Conservation (phyloP, 2,329 filamentous ascomycete genomes). For the Penicillium hordei region DNA sequence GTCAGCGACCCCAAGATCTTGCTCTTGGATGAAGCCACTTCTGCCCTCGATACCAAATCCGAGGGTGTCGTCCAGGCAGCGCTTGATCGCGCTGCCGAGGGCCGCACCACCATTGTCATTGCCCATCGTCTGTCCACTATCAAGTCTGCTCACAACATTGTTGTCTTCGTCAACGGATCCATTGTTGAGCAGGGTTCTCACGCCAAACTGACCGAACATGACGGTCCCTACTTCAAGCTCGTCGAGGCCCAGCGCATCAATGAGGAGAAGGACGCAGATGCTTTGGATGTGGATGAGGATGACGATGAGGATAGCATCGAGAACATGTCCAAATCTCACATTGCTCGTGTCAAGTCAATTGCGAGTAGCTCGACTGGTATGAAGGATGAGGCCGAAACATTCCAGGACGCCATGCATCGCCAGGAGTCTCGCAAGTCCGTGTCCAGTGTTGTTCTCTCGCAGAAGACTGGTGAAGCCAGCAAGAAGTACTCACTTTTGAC, state of each 20-base stretch:
- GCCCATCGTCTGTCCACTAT: conserved; percentile 95
- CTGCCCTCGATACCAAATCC: conserved; percentile 87
- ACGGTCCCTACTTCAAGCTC: conserved; percentile 76
- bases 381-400: conserved; percentile 28
- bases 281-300: conserved; percentile 27
- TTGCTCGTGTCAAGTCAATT: conserved; percentile 36
- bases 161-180: conserved; percentile 81
- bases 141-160: conserved; percentile 90
- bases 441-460: conserved; percentile 70
- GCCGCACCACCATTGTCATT: conserved; percentile 92
- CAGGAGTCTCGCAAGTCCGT: conserved; percentile 54
- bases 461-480: conserved; percentile 51
- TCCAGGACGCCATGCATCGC: conserved; percentile 40
- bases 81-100: conserved; percentile 78
- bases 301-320: conserved; percentile 31
- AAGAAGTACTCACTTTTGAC: conserved; percentile 68
- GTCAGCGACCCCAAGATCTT: conserved; percentile 90
- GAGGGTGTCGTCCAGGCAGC: conserved; percentile 94
- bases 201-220: conserved; percentile 68
- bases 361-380: conserved; percentile 29
- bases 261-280: conserved; percentile 50
- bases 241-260: conserved; percentile 84
- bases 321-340: conserved; percentile 27
- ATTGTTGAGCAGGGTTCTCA: conserved; percentile 93
- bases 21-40: conserved; percentile 91